phyloP scores from a whole-genome alignment of 2,329 filamentous ascomycete genomes.

The Colletotrichum sp. region DNA sequence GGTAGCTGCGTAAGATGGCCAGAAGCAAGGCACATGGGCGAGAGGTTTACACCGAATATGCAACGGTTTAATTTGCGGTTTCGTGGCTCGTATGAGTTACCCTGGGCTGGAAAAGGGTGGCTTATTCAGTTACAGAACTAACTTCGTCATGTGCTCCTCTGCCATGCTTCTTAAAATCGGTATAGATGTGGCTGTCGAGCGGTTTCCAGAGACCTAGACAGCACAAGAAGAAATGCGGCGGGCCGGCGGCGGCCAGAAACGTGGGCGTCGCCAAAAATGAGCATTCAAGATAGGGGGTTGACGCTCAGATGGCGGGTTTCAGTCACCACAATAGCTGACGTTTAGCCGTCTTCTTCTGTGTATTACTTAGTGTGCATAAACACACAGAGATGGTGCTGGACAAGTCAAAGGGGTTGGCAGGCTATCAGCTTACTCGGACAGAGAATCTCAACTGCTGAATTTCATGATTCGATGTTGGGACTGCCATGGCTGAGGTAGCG shows the following conservation, averaged over 20 bases:
- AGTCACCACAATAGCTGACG: background rate
- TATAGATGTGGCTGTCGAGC: background rate
- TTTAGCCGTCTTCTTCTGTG: background rate
- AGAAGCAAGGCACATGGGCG: background rate
- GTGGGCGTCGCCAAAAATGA: background rate
- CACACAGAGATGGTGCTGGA: background rate
- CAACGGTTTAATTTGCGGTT: rapidly evolving
- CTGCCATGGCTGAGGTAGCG: background rate
- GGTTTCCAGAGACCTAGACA: background rate
- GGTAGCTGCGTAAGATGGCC: rapidly evolving
- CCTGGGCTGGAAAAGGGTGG: background rate
- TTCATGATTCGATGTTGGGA: rapidly evolving
- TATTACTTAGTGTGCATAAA: background rate
- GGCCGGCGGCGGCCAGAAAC: rapidly evolving
- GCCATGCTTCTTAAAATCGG: background rate
- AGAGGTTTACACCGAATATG: rapidly evolving
- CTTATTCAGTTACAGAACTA: rapidly evolving
- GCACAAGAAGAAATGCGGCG: background rate
- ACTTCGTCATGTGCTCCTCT: background rate
- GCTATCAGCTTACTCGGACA: background rate
- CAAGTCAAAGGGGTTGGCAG: background rate
- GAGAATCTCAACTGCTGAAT: rapidly evolving
- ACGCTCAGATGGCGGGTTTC: background rate
- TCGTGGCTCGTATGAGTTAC: background rate
- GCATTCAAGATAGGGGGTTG: background rate